Evolutionary conservation across 306 rosid genomes (phyloP), one percentile per base, ranked within the genome.

Genomic region (Senna tora): DNA sequence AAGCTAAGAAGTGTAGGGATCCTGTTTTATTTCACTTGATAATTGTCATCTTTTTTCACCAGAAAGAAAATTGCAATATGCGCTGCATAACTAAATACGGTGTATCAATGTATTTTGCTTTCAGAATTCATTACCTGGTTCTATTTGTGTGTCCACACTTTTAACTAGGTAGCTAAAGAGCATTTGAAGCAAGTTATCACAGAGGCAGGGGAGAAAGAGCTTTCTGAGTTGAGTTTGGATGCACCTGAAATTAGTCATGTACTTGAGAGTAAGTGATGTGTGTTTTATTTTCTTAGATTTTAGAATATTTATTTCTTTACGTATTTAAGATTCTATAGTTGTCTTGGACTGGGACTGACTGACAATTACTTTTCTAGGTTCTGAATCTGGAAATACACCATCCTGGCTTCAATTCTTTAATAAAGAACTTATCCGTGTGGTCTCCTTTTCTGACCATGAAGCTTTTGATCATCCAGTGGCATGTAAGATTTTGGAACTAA

Each of bases 381-480:
- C 84, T 67, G 93, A 86, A 80, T 60, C 80, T 76, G 83, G 84
- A 75, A 74, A 79, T 80, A 67, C 82, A 47, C 96, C 97, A 53
- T 76, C 96, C 14, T 94, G 96, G 99, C 90, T 94, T 85, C 91
- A 87, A 72, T 74, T 83, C 81, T 87, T 94, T 75, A 94, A 94
- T 80, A 87, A 89, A 80, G 96, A 88, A 87, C 97, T 91, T 72
- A 75, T 88, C 14, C 90, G 78, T 5, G 77, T 82, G 34, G 83
- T 86, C 42, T 91, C 99, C 47, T 94, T 91, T 89, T 94, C 97
- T 50, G 99, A 94, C 69, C 99, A 94, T 43, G 99, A 94, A 88
- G 92, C 96, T 82, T 91, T 94, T 89, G 99, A 94, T 79, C 96
- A 94, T 88, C 99, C 99, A 11, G 96, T 94, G 89, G 91, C 91